These are phyloP conservation scores for Rubroshorea leprosula DNA, from an alignment of 345 rosid genomes.

Conservation along the genomic window DNA sequence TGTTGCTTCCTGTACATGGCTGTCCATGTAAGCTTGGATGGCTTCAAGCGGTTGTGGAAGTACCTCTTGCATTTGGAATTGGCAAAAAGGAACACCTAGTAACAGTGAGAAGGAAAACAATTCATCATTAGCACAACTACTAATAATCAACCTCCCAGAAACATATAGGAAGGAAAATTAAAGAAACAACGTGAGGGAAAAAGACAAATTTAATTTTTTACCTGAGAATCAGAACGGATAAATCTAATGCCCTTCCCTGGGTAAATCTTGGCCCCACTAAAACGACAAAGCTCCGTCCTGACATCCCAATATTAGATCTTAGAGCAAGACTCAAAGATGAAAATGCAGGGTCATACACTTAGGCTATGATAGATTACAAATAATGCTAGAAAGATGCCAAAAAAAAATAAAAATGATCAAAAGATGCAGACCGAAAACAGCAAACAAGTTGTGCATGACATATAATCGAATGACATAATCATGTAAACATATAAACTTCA, in stretches of 20 bases:
- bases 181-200: neutral
- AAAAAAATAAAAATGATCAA: too few species aligned
- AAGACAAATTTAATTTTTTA: constrained; percentile 5
- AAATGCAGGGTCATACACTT: too few species aligned
- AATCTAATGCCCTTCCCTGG: constrained; percentile 73
- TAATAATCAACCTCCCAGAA: neutral
- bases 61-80: constrained; percentile 80
- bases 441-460: too few species aligned
- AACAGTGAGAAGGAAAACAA: neutral
- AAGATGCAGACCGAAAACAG: too few species aligned
- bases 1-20: constrained; percentile 81
- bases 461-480: too few species aligned
- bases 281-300: constrained; percentile 71
- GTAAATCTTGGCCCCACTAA: constrained; percentile 68
- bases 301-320: neutral
- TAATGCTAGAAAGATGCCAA: too few species aligned
- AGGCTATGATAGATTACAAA: too few species aligned
- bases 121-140: too few species aligned
- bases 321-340: too few species aligned
- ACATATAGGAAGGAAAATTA: neutral
- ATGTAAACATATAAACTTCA: too few species aligned
- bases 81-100: constrained; percentile 61
- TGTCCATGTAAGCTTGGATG: constrained; percentile 78
- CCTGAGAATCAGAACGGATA: constrained; percentile 72
- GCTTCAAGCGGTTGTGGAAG: constrained; percentile 73